Evolutionary conservation across 306 rosid species (phyloP), one percentile per base, ranked within the genome.

Genomic region (Glycine tomentella): DNA sequence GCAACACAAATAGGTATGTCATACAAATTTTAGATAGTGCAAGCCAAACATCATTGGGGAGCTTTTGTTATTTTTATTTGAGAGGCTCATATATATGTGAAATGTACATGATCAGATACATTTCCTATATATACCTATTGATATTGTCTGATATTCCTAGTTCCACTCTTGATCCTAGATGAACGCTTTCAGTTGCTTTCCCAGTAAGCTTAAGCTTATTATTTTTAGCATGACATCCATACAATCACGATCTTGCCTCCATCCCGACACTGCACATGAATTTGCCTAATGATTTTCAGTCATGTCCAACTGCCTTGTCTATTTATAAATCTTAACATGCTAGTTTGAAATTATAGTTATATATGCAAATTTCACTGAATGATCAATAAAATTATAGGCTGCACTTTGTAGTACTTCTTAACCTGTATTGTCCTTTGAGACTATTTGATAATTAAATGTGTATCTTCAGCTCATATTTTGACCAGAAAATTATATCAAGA

Each of bases 1-100:
- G 15, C 55, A 75, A 45, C 62, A 4, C 42, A 9, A 67, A 14
- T 81, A 74, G 45, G 25, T 56, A n/a, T 38, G 72, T 56, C 72
- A 53, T 52, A 13, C 56, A 50, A 72, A 50, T 69, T 36, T 69
- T 56, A 57, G 59, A n/a, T 25, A 38, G 76, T 68, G 34, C 38
- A 57, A 69, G 25, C 9, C 10, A 25, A 53, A 67, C 9, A 13
- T 56, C 6, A 10, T 77, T 0, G 51, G 33, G 31, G 71, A 33
- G 42, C 31, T 44, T 61, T 58, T 48, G 20, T 34, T 59, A 4
- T 25, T 25, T 25, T 25, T 25, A 25, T 25, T 25, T 25, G 31
- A 25, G 31, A 25, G 31, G 31, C 31, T 25, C 31, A 25, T 25
- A 25, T 25, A 25, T 25, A 25, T 25, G 31, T 25, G 31, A 25